Base-by-base conservation (phyloP, 1,284 basidiomycete species). In the Ustilago sp. region DNA sequence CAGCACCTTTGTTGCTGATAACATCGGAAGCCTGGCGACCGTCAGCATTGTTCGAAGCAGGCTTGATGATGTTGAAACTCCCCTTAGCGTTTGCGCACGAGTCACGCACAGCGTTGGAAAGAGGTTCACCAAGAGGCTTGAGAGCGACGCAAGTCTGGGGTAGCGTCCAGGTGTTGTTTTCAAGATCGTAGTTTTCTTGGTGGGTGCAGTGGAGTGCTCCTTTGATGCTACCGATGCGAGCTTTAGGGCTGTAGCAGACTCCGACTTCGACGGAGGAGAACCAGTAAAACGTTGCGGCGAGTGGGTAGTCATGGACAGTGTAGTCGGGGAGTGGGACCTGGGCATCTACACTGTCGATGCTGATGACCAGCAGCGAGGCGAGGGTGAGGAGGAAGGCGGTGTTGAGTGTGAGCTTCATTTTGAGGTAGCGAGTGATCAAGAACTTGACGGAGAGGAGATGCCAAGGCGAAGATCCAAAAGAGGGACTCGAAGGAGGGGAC, bases 201-300 rank as follows among this genome's bases (percentile, higher is more conserved):
- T 66, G 60, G 13, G 60, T 61, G 52, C 74, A 77, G 60, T 73
- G 57, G 8, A 73, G 36, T 1, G 60, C 52, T 2, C 66, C 66
- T 17, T 68, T 68, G 63, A 71, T 47, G 65, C 68, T 71, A 28
- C 23, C 63, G 13, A 68, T 36, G 11, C 74, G 74, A 1, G 59
- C 65, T 28, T 58, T 34, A 2, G 74, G 74, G 12, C 4, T 47
- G 68, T 68, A 76, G 68, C 74, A 76, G 7, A 76, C 68, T 31
- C 68, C 74, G 1, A 76, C 36, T 43, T 76, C 74, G 51, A 76
- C 74, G 7, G 74, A 71, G 9, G 74, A 71, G 59, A 71, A 76
- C 68, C 68, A 76, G 62, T 64, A 64, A 50, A 71, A 71, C 13
- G 68, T 76, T 48, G 38, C 54, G 0, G 74, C 64, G 2, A 76